Evolutionary conservation across 2,329 filamentous ascomycete species (phyloP), one percentile per base, ranked within the genome.

Genomic region (Fusarium fujikuroi): DNA sequence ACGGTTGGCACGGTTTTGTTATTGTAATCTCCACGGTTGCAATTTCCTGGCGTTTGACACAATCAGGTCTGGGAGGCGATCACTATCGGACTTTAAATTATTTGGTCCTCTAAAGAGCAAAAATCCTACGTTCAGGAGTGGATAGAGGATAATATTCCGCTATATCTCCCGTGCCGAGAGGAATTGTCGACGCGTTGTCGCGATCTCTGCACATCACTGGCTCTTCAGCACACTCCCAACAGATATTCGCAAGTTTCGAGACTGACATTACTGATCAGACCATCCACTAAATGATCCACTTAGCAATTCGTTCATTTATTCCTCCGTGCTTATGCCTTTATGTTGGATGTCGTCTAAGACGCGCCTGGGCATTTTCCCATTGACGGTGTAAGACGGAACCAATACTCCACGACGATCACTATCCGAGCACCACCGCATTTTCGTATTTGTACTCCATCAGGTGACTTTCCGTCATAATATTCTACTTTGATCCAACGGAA

Each of bases 231-330:
- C 15, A 32, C 19, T 2, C 14, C 19, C 7, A 32, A 30, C 46
- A 28, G 8, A 10, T 5, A 19, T 21, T 28, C 21, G 0, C 25
- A 21, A 21, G 4, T 28, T 21, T 32, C 6, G 16, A 49, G 19
- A 18, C 30, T n/a, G 21, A 12, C 14, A 3, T 23, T 32, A 2
- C 28, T 32, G 30, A 30, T 30, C 28, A 30, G 28, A 8, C 12
- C 46, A 32, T 15, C 14, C 2, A 49, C 15, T 2, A 4, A 23
- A 23, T 49, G 15, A 9, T 8, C 3, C 18, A 6, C 8, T 44
- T 25, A 14, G 5, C 5, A 32, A 0, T 12, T n/a, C 3, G 21
- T 23, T 32, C 3, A 2, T 23, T 23, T 18, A n/a, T 12, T 32
- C 28, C 18, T n/a, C 28, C 46, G 15, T 36, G 47, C n/a, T 36